Evolutionary conservation across 257 asterid genomes (phyloP).

Genomic region (Penstemon barbatus): DNA sequence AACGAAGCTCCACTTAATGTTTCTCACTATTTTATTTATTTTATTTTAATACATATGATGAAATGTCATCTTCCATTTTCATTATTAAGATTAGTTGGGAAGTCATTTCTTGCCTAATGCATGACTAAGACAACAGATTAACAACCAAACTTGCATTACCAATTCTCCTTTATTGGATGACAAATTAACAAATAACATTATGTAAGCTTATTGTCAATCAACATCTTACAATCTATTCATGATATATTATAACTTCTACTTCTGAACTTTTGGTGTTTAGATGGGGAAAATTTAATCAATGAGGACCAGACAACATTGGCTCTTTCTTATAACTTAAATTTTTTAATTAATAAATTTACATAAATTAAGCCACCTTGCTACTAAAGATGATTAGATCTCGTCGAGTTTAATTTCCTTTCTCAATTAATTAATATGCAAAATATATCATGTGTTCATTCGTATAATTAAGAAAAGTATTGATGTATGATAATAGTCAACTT

Average conservation of each 20-base stretch:
- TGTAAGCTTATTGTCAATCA: conserved; percentile 28
- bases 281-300: neutral
- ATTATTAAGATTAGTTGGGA: conserved; percentile 26
- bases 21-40: conserved; percentile 1
- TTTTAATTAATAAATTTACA: too few species aligned
- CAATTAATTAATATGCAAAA: too few species aligned
- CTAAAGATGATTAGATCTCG: too few species aligned
- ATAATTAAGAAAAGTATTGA: too few species aligned
- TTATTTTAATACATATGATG: conserved; percentile 20
- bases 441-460: too few species aligned
- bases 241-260: conserved; percentile 18
- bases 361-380: too few species aligned
- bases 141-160: conserved; percentile 1
- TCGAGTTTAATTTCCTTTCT: too few species aligned
- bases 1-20: conserved; percentile 14
- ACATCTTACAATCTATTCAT: conserved; percentile 24
- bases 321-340: too few species aligned
- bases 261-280: conserved; percentile 17
- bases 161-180: neutral
- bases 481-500: too few species aligned
- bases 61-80: conserved; percentile 19
- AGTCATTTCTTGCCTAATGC: conserved; percentile 35
- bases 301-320: neutral
- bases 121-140: conserved; percentile 1
- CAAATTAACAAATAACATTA: too few species aligned